Evolutionary conservation across 768 basidiomycete species (phyloP), one percentile per base, ranked within the genome.

Genomic region (Tephrocybe sp.): DNA sequence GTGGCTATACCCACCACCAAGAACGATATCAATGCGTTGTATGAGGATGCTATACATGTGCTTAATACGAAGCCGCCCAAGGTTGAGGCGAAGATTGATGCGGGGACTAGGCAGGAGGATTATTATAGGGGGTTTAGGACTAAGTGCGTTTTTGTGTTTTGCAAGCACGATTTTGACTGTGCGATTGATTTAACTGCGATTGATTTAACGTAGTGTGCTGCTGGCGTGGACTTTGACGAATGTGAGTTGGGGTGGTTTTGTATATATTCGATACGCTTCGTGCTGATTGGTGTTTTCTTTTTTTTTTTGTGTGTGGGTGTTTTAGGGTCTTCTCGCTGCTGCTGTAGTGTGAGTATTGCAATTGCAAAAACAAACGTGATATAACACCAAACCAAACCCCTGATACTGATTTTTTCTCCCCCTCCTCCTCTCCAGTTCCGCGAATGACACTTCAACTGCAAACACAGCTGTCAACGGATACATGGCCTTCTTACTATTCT

Each of bases 91-190:
- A 85, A 78, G 55, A 76, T 76, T 0, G 88, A 93, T 64, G 60
- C 64, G 24, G 64, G 69, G 51, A 88, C 86, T 3, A 60, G 75
- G 55, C 83, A 91, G 64, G 89, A 93, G 63, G 91, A 94, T 72
- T 92, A 88, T 67, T 94, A 95, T 64, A 75, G 87, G 55, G 79
- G 78, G 6, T 94, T 97, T 67, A 77, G 95, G 54, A 98, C 95
- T 2, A 95, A 95, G 88, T 88, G 64, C 42, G 76, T 71, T n/a
- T n/a, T n/a, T n/a, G n/a, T n/a, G n/a, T n/a, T n/a, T n/a, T n/a
- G n/a, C n/a, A n/a, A n/a, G n/a, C n/a, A n/a, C n/a, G n/a, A n/a
- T n/a, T n/a, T n/a, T 10, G 31, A 9, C 9, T 10, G 9, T n/a
- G n/a, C 31, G n/a, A 10, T 10, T 33, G 10, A 33, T 33, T 9